Base-by-base conservation (phyloP, 2,329 filamentous ascomycete genomes). In the Aspergillus fijiensis region DNA sequence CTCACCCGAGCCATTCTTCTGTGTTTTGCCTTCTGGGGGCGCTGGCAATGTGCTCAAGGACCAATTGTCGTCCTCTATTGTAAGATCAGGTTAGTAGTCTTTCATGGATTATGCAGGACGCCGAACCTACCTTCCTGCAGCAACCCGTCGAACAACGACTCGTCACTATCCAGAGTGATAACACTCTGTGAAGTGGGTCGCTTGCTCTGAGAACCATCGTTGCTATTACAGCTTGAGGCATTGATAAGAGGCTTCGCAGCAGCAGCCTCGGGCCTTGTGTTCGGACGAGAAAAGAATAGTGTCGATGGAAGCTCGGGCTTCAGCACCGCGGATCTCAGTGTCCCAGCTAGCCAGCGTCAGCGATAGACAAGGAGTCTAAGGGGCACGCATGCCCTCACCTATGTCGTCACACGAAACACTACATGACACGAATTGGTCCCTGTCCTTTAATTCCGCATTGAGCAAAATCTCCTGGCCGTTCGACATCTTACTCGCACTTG, bases 341-440 rank as follows among this genome's bases (percentile, higher is more conserved):
- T 87, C 11, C 85, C 85, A 62, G 85, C 85, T 85, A 52, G 58
- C 3, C 55, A 5, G 16, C 1, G 14, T 72, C 35, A 74, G 61
- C 11, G 55, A 21, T 5, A 6, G 29, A 0, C 49, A 14, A 27
- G 14, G n/a, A n/a, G 35, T 12, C 12, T 23, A 21, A 7, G 16
- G 16, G 5, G 5, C 4, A 16, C 5, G 19, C 31, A 14, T 33
- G 29, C 11, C 60, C 76, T 62, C 72, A 85, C 84, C 91, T 67
- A 98, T 89, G 49, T 92, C 88, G 76, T 97, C 94, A 65, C 93
- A 98, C 73, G 91, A 90, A 52, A 93, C 81, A 70, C 88, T 86
- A 61, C 87, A 91, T 25, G 82, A 82, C 35, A 95, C 84, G 3
- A 81, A 77, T 59, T 89, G 84, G 19, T 84, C 82, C 0, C 79